Evolutionary conservation across 169 alveolate species (phyloP).

Genomic region (Plasmodium coatneyi): DNA sequence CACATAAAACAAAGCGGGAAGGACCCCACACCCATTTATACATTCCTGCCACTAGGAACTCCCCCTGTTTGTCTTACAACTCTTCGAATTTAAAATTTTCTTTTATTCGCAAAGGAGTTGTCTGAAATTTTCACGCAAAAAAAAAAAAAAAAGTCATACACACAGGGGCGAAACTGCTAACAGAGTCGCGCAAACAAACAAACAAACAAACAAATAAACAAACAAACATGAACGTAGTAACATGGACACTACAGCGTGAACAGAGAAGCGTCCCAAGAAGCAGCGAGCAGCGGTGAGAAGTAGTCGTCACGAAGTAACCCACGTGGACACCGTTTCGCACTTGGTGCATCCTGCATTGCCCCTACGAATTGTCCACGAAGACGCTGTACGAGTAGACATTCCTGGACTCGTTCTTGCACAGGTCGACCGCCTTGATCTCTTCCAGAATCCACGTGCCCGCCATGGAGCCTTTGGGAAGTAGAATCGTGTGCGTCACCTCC

Average conservation of each 20-base stretch:
- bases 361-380: conserved; percentile 42
- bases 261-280: not conserved
- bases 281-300: not conserved
- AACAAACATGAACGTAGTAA: not conserved
- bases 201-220: too few species aligned
- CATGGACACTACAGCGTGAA: not conserved
- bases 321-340: not conserved
- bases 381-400: conserved; percentile 57
- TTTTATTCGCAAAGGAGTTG: not conserved
- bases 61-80: not conserved
- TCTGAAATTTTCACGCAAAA: not conserved
- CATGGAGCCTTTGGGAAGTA: conserved; percentile 84
- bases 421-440: conserved; percentile 53
- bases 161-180: not conserved
- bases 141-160: not conserved
- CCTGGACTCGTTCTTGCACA: conserved; percentile 62
- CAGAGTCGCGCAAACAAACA: not conserved
- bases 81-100: not conserved
- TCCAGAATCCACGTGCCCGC: conserved; percentile 84
- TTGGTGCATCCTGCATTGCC: not conserved
- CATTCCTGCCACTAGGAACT: not conserved
- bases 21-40: not conserved
- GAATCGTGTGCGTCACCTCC: conserved; percentile 42
- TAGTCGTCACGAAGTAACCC: not conserved
- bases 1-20: not conserved